phyloP scores from a whole-genome alignment of 1,284 basidiomycete species.

The Rhodotorula sp. region DNA sequence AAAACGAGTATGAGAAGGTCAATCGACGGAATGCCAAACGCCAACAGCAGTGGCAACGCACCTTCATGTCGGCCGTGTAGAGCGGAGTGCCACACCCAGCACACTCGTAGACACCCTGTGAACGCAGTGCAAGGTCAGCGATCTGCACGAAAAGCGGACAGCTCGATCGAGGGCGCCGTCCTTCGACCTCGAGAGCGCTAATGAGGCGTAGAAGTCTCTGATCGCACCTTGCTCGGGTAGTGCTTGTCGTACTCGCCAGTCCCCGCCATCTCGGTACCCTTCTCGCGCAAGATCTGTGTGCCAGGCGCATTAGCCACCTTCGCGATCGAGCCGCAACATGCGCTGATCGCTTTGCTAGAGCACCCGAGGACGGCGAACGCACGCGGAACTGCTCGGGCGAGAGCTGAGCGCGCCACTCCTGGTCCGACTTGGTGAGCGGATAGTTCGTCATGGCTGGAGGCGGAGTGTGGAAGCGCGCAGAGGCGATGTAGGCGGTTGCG shows the following conservation, averaged over 20 bases:
- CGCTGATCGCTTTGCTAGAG: neutral
- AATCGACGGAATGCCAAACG: too few relatives aligned
- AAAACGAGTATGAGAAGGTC: slow-evolving; percentile 9
- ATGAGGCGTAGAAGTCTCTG: neutral
- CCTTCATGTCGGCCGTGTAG: slow-evolving; percentile 38
- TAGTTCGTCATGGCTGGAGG: neutral
- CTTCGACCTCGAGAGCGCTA: too few relatives aligned
- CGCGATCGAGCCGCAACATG: neutral
- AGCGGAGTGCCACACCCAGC: slow-evolving; percentile 36
- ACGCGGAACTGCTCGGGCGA: slow-evolving; percentile 40
- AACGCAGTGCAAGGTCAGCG: neutral
- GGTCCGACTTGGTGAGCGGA: slow-evolving; percentile 10
- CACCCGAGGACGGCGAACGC: neutral
- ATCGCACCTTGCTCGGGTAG: slow-evolving; percentile 45
- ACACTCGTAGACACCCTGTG: slow-evolving; percentile 41
- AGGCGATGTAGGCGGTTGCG: slow-evolving; percentile 11
- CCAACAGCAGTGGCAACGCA: neutral
- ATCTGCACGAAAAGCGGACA: neutral
- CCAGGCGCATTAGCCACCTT: neutral
- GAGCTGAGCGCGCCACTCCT: slow-evolving; percentile 37
- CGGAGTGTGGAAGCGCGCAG: slow-evolving; percentile 1
- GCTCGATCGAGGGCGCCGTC: too few relatives aligned
- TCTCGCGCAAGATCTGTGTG: slow-evolving; percentile 49
- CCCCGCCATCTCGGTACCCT: slow-evolving; percentile 52
- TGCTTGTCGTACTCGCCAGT: slow-evolving; percentile 52